These are phyloP conservation scores for Penicillium canescens DNA, from an alignment of 495 filamentous ascomycete genomes.

Conservation along the genomic window DNA sequence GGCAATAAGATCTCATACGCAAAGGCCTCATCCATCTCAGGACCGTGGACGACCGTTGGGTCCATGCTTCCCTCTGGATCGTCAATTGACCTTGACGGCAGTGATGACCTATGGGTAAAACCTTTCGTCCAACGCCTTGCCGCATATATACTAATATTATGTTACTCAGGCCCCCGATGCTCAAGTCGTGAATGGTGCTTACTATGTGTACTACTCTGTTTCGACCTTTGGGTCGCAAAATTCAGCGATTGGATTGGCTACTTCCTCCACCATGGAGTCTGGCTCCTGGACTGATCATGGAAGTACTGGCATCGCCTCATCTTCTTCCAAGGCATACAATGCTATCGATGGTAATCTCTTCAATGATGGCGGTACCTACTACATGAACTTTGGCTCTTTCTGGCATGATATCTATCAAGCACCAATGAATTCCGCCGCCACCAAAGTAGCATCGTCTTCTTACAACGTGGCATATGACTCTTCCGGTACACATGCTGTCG, in stretches of 20 bases:
- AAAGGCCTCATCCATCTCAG: slow-evolving; percentile 57
- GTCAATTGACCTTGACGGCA: slow-evolving; percentile 60
- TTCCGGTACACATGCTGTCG: slow-evolving; percentile 52
- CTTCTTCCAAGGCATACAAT: slow-evolving; percentile 59
- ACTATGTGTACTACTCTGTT: slow-evolving; percentile 74
- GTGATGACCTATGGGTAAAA: slow-evolving; percentile 63
- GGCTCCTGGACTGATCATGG: slow-evolving; percentile 59
- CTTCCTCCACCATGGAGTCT: slow-evolving; percentile 57
- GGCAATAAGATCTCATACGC: slow-evolving; percentile 64
- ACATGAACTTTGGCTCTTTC: slow-evolving; percentile 70
- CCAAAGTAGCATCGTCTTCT: slow-evolving; percentile 31
- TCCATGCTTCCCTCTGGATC: slow-evolving; percentile 59
- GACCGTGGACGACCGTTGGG: slow-evolving; percentile 67
- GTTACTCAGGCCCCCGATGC: slow-evolving; percentile 65
- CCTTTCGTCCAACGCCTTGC: background rate
- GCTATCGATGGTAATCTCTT: slow-evolving; percentile 72
- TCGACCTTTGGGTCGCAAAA: slow-evolving; percentile 65
- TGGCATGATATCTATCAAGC: slow-evolving; percentile 71
- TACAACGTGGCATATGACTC: slow-evolving; percentile 58
- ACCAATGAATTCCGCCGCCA: slow-evolving; percentile 50
- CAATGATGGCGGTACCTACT: slow-evolving; percentile 45
- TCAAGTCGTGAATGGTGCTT: slow-evolving; percentile 51
- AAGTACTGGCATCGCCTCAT: slow-evolving; percentile 50
- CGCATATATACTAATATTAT: background rate
- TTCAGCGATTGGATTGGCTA: slow-evolving; percentile 70